A percentile compares a stretch with the other conserved stretches of the same genome.
These are phyloP conservation scores for Funneliformis caledonium DNA, from an alignment of 371 early-diverging fungal genomes.

Conservation along the genomic window DNA sequence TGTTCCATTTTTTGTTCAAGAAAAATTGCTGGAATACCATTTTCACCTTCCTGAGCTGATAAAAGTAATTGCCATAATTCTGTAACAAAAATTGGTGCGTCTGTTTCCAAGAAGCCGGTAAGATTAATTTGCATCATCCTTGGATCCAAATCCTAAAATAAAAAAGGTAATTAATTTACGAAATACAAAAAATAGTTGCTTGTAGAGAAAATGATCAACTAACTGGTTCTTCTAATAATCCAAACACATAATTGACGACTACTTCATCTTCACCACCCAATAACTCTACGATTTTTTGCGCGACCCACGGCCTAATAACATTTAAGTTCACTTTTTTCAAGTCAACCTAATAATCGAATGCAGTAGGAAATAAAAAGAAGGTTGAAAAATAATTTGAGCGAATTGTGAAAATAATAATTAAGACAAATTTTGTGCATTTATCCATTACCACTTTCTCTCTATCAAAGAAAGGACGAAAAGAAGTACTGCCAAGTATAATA, in stretches of 20 bases:
- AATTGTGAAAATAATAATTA: slow-evolving; percentile 7
- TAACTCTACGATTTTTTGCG: slow-evolving; percentile 70
- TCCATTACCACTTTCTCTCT: slow-evolving; percentile 28
- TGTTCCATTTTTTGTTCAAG: slow-evolving; percentile 88
- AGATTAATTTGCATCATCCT: slow-evolving; percentile 91
- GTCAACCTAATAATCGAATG: slow-evolving; percentile 64
- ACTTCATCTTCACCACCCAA: slow-evolving; percentile 96
- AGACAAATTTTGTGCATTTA: slow-evolving; percentile 17
- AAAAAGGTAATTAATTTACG: not conserved
- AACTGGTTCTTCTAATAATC: slow-evolving; percentile 80
- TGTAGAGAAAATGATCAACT: slow-evolving; percentile 28
- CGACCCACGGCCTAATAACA: slow-evolving; percentile 86
- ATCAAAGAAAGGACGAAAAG: slow-evolving; percentile 2
- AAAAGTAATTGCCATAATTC: slow-evolving; percentile 90
- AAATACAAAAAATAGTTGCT: not conserved
- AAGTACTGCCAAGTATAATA: not conserved
- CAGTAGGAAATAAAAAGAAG: not conserved
- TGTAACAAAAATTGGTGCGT: slow-evolving; percentile 78
- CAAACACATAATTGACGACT: slow-evolving; percentile 82
- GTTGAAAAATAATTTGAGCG: not conserved
- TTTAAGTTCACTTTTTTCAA: slow-evolving; percentile 86
- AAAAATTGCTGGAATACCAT: slow-evolving; percentile 87
- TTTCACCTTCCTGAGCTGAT: slow-evolving; percentile 82
- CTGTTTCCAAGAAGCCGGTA: slow-evolving; percentile 92
- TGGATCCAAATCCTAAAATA: slow-evolving; percentile 75